Evolutionary conservation across 306 rosid species (phyloP), one percentile per base, ranked within the genome.

Genomic region (Senna tora): DNA sequence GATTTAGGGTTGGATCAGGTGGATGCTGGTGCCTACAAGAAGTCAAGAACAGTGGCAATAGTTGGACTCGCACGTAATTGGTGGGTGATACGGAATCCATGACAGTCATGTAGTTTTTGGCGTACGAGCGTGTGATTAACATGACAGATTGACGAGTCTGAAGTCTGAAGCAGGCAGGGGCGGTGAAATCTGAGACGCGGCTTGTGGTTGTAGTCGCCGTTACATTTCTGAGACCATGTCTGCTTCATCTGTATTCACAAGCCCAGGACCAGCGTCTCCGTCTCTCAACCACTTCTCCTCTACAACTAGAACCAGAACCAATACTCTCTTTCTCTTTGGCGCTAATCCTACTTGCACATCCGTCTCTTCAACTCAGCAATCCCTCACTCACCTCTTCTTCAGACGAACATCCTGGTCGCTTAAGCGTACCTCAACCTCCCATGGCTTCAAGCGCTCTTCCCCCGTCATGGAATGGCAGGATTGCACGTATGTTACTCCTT

Each of bases 391-490:
- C 46, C 69, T 70, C 33, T 59, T 80, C 74, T 83, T 86, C 74
- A 85, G 28, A 65, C 76, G 69, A 78, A 73, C 86, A 51, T 57
- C 36, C 33, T 14, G 77, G 17, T 69, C 80, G 20, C 61, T 82
- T 28, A 74, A 78, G 51, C 81, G 75, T 50, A 65, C 77, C 75
- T 69, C 94, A 5, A 50, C 69, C 46, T 56, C 22, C 75, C 86
- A 70, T 47, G 82, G 68, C 61, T 59, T 71, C 74, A 86, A 83
- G 63, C 72, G 78, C 58, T 13, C 79, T 70, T 77, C 89, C 56
- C 87, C 97, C 38, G 91, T 91, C 79, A 94, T 94, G 98, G 75
- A 89, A 81, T 94, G 98, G 98, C 96, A 91, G 87, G 92, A 94
- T 83, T 91, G 91, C 95, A 86, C 90, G 98, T 91, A 25, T 25